These are phyloP conservation scores for Fomitopsis serialis DNA, from an alignment of 768 basidiomycete genomes.

Conservation along the genomic window DNA sequence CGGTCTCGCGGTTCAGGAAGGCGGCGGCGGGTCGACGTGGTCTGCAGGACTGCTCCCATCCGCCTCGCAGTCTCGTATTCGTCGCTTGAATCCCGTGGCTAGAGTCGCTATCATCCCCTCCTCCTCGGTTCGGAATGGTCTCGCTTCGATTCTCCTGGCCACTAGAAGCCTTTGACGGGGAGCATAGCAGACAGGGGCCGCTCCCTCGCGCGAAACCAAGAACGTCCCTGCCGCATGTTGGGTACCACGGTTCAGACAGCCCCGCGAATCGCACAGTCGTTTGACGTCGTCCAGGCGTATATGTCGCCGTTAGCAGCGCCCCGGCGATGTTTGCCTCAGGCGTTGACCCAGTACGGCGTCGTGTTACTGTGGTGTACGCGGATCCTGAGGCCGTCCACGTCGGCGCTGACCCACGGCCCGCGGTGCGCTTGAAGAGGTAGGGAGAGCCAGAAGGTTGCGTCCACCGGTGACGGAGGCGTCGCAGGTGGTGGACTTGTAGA, in stretches of 20 bases:
- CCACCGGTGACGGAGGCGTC: constrained; percentile 19
- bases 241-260: constrained; percentile 11
- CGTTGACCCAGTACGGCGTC: constrained; percentile 33
- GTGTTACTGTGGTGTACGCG: constrained; percentile 27
- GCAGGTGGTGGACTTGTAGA: constrained; percentile 26
- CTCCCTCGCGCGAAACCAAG: no score
- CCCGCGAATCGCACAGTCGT: constrained; percentile 28
- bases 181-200: not conserved
- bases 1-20: constrained; percentile 11
- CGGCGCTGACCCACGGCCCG: constrained; percentile 30
- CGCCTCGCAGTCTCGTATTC: constrained; percentile 3
- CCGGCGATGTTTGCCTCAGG: constrained; percentile 33
- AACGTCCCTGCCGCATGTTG: no score
- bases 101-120: constrained; percentile 1
- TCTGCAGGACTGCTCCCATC: not conserved
- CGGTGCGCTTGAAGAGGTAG: constrained; percentile 29
- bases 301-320: constrained; percentile 37
- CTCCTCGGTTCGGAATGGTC: not conserved
- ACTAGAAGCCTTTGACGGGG: not conserved
- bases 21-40: not conserved
- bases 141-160: not conserved
- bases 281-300: constrained; percentile 34
- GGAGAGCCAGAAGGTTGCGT: constrained; percentile 33
- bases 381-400: constrained; percentile 32
- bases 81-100: not conserved